These are phyloP conservation scores for Boletus sp. DNA, from an alignment of 768 basidiomycete genomes.

Conservation along the genomic window DNA sequence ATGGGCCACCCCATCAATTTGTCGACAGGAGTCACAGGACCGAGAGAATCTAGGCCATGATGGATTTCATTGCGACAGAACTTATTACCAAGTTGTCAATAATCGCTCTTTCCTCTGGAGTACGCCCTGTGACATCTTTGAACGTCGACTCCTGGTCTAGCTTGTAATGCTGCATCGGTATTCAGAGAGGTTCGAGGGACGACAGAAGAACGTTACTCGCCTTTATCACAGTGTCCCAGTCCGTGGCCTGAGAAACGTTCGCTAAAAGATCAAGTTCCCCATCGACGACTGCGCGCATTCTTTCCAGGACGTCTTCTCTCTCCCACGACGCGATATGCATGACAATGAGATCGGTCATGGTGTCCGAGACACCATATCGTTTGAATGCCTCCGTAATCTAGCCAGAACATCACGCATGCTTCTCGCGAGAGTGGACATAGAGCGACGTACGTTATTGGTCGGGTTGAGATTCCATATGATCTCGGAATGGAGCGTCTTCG, in stretches of 20 bases:
- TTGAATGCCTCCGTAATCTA: conserved; percentile 88
- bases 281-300: conserved; percentile 56
- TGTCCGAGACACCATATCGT: conserved; percentile 79
- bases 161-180: conserved; percentile 59
- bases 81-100: conserved; percentile 74
- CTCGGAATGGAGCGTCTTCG: conserved; percentile 90
- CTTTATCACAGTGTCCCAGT: conserved; percentile 76
- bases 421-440: background rate
- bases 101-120: conserved; percentile 35
- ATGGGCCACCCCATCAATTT: too few relatives aligned
- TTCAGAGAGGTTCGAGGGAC: too few relatives aligned
- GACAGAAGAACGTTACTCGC: conserved; percentile 37
- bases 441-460: conserved; percentile 68
- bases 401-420: background rate
- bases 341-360: conserved; percentile 63
- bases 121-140: conserved; percentile 34
- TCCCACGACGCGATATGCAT: conserved; percentile 58
- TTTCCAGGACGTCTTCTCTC: conserved; percentile 41
- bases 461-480: conserved; percentile 86
- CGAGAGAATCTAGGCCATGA: conserved; percentile 30
- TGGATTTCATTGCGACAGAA: conserved; percentile 78
- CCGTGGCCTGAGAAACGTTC: conserved; percentile 48
- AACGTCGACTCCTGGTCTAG: conserved; percentile 52
- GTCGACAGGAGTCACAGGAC: too few relatives aligned
- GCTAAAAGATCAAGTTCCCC: conserved; percentile 54